These are phyloP conservation scores for Pseudogymnoascus sp. DNA, from an alignment of 2,329 filamentous ascomycete genomes.

Conservation along the genomic window DNA sequence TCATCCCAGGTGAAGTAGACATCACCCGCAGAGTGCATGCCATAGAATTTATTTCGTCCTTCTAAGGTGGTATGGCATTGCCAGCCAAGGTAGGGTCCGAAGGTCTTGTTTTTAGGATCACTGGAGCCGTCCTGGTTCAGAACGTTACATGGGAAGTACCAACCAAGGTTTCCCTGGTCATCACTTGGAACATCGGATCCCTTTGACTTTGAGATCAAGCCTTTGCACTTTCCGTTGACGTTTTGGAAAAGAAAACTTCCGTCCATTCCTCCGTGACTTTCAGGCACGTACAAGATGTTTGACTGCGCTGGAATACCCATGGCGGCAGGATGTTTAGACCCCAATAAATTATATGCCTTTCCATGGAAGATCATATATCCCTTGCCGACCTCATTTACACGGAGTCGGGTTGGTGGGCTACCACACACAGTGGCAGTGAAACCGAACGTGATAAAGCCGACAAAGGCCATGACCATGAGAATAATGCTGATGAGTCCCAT, in stretches of 20 bases:
- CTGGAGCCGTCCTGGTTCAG: slow-evolving; percentile 92
- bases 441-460: slow-evolving; percentile 93
- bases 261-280: slow-evolving; percentile 78
- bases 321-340: slow-evolving; percentile 70
- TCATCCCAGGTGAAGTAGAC: slow-evolving; percentile 97
- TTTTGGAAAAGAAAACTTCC: slow-evolving; percentile 98
- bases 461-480: slow-evolving; percentile 72
- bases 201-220: slow-evolving; percentile 63
- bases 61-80: slow-evolving; percentile 71
- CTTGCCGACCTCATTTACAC: slow-evolving; percentile 67
- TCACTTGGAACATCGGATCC: slow-evolving; percentile 75
- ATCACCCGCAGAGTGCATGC: slow-evolving; percentile 62
- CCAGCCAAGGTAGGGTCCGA: slow-evolving; percentile 73
- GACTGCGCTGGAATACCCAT: slow-evolving; percentile 62
- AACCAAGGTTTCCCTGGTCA: slow-evolving; percentile 64
- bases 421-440: slow-evolving; percentile 87
- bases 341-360: slow-evolving; percentile 72
- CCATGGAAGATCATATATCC: slow-evolving; percentile 98
- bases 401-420: slow-evolving; percentile 59
- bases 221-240: slow-evolving; percentile 95
- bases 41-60: slow-evolving; percentile 68
- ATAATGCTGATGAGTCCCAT: slow-evolving; percentile 96
- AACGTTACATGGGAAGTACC: slow-evolving; percentile 91
- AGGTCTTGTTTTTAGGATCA: slow-evolving; percentile 58
- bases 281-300: slow-evolving; percentile 80